Evolutionary conservation across 2,329 filamentous ascomycete species (phyloP).

Genomic region (Penicillium brasilianum): DNA sequence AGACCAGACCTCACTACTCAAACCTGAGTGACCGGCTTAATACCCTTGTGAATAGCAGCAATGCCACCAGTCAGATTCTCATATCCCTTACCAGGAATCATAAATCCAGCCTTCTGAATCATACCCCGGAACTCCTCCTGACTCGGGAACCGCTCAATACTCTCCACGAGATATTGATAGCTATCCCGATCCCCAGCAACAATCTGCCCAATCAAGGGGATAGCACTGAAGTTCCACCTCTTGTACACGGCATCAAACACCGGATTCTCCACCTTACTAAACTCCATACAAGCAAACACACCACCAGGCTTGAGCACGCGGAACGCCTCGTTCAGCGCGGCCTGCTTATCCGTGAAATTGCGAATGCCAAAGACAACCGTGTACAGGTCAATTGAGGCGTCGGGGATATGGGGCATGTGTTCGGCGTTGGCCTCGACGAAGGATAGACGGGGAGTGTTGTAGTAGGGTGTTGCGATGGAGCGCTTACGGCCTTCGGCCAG

Average conservation of each 20-base stretch:
- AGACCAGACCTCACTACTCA: too few relatives aligned
- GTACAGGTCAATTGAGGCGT: slow-evolving; percentile 85
- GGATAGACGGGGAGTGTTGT: slow-evolving; percentile 57
- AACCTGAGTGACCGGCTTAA: slow-evolving; percentile 67
- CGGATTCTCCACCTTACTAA: slow-evolving; percentile 80
- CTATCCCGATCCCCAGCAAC: slow-evolving; percentile 93
- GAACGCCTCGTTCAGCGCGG: slow-evolving; percentile 80
- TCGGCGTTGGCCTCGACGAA: slow-evolving; percentile 95
- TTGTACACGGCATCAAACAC: slow-evolving; percentile 88
- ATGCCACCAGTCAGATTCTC: slow-evolving; percentile 92
- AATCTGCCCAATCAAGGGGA: slow-evolving; percentile 92
- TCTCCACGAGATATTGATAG: slow-evolving; percentile 98
- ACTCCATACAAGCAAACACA: slow-evolving; percentile 95
- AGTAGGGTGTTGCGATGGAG: slow-evolving; percentile 66
- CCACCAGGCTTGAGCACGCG: slow-evolving; percentile 92
- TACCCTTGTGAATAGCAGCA: slow-evolving; percentile 93
- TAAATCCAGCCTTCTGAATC: slow-evolving; percentile 72
- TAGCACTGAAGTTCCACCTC: slow-evolving; percentile 92
- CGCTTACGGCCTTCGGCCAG: slow-evolving; percentile 84
- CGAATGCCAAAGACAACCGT: slow-evolving; percentile 97
- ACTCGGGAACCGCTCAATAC: slow-evolving; percentile 88
- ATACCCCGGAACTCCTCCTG: slow-evolving; percentile 78
- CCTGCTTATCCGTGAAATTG: slow-evolving; percentile 92
- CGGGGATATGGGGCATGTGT: slow-evolving; percentile 67
- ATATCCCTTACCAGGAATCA: slow-evolving; percentile 79